phyloP scores from a whole-genome alignment of 345 rosid genomes.

The Bruguiera parviflora region DNA sequence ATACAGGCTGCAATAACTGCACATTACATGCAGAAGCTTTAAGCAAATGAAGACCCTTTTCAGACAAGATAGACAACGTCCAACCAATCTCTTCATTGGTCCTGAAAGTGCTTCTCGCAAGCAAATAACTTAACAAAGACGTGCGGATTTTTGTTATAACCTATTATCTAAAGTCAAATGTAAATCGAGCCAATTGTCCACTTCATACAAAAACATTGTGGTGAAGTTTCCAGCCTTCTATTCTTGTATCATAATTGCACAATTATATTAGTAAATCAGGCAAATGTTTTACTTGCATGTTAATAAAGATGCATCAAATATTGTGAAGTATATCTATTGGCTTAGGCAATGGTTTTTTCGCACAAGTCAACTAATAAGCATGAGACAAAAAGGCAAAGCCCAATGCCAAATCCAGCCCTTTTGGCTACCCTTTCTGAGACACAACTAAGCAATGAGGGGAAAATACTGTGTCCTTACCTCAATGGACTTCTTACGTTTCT shows the following conservation, averaged over 20 bases:
- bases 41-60: background rate
- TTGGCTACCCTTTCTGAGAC: background rate
- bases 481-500: constrained; percentile 39
- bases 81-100: background rate
- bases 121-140: too few species aligned
- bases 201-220: background rate
- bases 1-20: constrained; percentile 42
- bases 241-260: too few species aligned
- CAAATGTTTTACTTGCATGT: too few species aligned
- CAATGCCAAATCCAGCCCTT: background rate
- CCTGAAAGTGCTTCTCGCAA: too few species aligned
- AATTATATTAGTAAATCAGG: too few species aligned
- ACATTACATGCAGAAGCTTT: constrained; percentile 7
- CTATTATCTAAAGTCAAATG: too few species aligned
- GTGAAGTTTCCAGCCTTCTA: background rate
- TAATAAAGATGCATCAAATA: too few species aligned
- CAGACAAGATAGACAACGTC: background rate
- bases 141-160: too few species aligned
- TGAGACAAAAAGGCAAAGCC: background rate
- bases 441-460: background rate
- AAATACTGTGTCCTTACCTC: constrained; percentile 38
- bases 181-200: background rate
- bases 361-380: background rate
- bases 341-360: too few species aligned
- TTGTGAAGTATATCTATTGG: background rate